phyloP scores from a whole-genome alignment of 805 yeast species.

The Scheffersomyces coipomensis region DNA sequence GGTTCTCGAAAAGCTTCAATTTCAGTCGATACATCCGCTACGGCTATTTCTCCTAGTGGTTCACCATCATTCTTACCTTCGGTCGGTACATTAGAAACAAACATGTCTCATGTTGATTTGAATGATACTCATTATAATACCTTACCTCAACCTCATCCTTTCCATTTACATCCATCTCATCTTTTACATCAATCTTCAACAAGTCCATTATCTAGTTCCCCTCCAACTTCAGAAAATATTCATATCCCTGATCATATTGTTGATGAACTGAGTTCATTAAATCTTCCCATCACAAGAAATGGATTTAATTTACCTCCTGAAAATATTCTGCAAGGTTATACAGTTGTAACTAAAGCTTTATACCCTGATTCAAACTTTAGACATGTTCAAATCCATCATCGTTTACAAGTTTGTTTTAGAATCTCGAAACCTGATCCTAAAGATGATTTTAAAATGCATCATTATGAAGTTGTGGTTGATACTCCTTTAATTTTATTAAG shows the following conservation, averaged over 20 bases:
- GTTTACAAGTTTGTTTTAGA: conserved; percentile 69
- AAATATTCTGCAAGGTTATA: conserved; percentile 34
- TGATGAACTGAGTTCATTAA: no score
- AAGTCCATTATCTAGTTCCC: no score
- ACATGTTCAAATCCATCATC: conserved; percentile 61
- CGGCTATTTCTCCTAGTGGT: conserved; percentile 5
- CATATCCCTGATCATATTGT: conserved; percentile 31
- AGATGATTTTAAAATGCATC: conserved; percentile 52
- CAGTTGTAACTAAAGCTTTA: conserved; percentile 38
- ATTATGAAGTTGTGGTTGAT: conserved; percentile 78
- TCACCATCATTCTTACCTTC: conserved; percentile 26
- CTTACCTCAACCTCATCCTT: no score
- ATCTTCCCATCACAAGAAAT: no score
- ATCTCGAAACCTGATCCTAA: conserved; percentile 60
- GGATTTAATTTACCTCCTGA: conserved; percentile 18
- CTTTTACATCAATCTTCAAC: no score
- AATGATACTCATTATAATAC: conserved; percentile 8
- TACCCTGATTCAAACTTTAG: conserved; percentile 66
- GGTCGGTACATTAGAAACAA: conserved; percentile 41
- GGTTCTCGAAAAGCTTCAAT: conserved; percentile 27
- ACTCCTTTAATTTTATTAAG: conserved; percentile 60
- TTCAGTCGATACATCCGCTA: conserved; percentile 7
- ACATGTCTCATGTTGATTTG: conserved; percentile 26
- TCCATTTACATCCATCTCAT: no score
- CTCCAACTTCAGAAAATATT: no score